These are phyloP conservation scores for Thermomucor indicae-seudaticae DNA, from an alignment of 371 early-diverging fungal genomes.

Conservation along the genomic window DNA sequence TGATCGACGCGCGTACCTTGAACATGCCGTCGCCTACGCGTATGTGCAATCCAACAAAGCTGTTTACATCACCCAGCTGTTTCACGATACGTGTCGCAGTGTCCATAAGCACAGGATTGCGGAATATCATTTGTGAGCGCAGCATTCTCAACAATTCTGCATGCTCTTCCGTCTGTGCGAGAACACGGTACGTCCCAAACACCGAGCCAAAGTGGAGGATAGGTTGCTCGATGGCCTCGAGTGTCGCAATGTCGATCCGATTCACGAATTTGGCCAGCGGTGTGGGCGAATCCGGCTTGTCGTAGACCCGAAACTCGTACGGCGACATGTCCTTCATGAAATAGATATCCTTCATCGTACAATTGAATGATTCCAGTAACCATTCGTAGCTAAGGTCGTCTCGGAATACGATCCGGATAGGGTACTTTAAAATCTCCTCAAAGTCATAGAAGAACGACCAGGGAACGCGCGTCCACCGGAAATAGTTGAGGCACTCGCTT, in stretches of 20 bases:
- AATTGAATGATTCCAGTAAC: constrained; percentile 21
- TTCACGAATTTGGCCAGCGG: constrained; percentile 42
- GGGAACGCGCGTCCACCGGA: constrained; percentile 51
- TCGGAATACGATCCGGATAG: constrained; percentile 31
- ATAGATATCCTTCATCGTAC: constrained; percentile 29
- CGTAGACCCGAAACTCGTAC: constrained; percentile 49
- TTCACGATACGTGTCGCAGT: constrained; percentile 34
- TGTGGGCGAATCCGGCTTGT: constrained; percentile 40
- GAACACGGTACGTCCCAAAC: constrained; percentile 50
- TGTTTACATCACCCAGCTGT: constrained; percentile 35
- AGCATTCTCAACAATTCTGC: constrained; percentile 28
- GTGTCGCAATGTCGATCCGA: constrained; percentile 31
- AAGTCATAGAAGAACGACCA: constrained; percentile 60
- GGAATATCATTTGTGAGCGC: constrained; percentile 45
- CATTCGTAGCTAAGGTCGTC: constrained; percentile 39
- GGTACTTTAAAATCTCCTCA: constrained; percentile 20
- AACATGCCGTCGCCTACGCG: constrained; percentile 54
- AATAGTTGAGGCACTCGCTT: constrained; percentile 54
- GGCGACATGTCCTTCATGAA: constrained; percentile 47
- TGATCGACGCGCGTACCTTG: constrained; percentile 37
- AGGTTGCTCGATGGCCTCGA: constrained; percentile 32
- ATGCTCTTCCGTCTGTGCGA: constrained; percentile 41
- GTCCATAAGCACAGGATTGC: constrained; percentile 40
- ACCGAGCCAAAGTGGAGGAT: constrained; percentile 57
- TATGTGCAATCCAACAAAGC: constrained; percentile 50